phyloP scores from a whole-genome alignment of 176 grass and related monocot species.

The Alloteropsis semialata region DNA sequence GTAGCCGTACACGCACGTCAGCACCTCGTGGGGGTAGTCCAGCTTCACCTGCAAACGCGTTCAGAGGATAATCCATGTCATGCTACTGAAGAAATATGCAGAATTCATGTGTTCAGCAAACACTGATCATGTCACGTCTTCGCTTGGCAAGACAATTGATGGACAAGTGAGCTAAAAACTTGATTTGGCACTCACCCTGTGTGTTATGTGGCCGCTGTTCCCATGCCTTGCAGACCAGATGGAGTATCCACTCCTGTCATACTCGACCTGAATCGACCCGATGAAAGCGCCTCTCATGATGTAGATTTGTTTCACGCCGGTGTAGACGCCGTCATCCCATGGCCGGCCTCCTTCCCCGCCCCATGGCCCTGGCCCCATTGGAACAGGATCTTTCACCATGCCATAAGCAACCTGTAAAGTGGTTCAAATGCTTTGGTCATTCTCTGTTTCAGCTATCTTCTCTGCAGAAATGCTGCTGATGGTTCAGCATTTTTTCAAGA shows the following conservation, averaged over 20 bases:
- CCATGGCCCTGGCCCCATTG: slow-evolving; percentile 85
- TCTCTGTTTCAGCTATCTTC: background rate
- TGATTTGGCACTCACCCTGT: slow-evolving; percentile 52
- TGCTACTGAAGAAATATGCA: background rate
- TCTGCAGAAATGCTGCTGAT: background rate
- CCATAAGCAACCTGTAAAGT: slow-evolving; percentile 51
- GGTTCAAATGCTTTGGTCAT: background rate
- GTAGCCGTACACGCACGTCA: slow-evolving; percentile 81
- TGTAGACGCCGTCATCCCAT: slow-evolving; percentile 95
- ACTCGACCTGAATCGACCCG: slow-evolving; percentile 89
- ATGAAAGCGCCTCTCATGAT: slow-evolving; percentile 67
- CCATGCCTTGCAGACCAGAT: slow-evolving; percentile 88
- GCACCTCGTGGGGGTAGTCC: slow-evolving; percentile 75
- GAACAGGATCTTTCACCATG: slow-evolving; percentile 76
- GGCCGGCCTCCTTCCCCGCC: slow-evolving; percentile 78
- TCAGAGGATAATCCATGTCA: background rate
- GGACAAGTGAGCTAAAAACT: background rate
- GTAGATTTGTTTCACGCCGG: slow-evolving; percentile 74
- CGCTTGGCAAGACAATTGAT: background rate
- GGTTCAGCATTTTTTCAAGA: background rate
- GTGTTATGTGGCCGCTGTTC: slow-evolving; percentile 58
- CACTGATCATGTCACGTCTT: background rate
- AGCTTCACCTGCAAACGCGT: slow-evolving; percentile 62
- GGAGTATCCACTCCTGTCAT: slow-evolving; percentile 68
- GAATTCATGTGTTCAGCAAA: background rate